Conservation (phyloP, 352 stramenopile genomes). For the Thraustochytrium sp. region DNA sequence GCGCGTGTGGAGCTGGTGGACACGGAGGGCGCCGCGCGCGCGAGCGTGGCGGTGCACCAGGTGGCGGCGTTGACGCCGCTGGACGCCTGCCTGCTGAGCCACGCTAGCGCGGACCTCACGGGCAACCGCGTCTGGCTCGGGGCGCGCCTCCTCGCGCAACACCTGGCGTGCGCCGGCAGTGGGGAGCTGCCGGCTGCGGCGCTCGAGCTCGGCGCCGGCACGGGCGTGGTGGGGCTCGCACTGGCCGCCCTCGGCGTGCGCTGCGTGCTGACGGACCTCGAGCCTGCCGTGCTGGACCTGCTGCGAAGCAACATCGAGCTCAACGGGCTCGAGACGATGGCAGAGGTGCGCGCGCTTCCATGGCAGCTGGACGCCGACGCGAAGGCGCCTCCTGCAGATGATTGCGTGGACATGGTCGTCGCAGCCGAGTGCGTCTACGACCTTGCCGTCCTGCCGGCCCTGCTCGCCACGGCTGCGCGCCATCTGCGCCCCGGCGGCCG, state of each 20-base stretch:
- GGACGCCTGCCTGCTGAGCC: neutral
- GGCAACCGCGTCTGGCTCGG: constrained; percentile 20
- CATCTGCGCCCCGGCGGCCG: neutral
- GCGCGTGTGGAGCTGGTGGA: neutral
- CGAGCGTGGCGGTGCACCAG: neutral
- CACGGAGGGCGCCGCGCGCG: neutral
- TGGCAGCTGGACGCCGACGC: neutral
- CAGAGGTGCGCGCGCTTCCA: neutral
- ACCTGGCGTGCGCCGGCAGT: neutral
- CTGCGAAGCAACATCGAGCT: neutral
- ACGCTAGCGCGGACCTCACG: neutral
- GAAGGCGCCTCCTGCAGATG: too few relatives aligned
- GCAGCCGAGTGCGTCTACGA: constrained; percentile 29
- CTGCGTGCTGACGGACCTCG: neutral
- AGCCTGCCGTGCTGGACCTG: neutral
- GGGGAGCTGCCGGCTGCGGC: neutral
- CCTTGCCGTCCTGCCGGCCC: neutral
- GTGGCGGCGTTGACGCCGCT: neutral
- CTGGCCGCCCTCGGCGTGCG: neutral
- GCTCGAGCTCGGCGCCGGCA: constrained; percentile 14
- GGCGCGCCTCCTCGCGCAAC: neutral
- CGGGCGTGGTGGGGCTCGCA: neutral
- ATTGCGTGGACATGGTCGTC: neutral
- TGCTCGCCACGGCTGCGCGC: neutral
- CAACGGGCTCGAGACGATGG: neutral